These are phyloP conservation scores for Paraphaeosphaeria sporulosa DNA, from an alignment of 2,329 filamentous ascomycete genomes.

Conservation along the genomic window DNA sequence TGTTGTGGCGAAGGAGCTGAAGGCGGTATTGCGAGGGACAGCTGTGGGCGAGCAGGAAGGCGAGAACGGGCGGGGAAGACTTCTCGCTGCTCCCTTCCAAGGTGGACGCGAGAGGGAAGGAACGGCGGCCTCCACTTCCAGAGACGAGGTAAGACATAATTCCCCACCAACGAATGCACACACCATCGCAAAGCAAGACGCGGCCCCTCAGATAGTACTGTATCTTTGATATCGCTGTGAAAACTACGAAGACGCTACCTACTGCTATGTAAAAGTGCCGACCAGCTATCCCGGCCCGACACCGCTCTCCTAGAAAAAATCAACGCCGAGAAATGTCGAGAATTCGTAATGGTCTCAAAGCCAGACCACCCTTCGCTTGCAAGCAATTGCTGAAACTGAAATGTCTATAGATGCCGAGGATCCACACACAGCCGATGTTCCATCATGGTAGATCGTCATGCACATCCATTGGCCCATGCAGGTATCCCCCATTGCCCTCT, in stretches of 20 bases:
- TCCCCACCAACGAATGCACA: no score
- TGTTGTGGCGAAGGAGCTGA: no score
- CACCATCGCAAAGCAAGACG: background rate
- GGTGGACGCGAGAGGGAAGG: no score
- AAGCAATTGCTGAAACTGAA: constrained; percentile 36
- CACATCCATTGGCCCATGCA: constrained; percentile 18
- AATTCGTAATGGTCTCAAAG: background rate
- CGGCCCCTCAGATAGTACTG: background rate
- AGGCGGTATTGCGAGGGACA: no score
- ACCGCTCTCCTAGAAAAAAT: constrained; percentile 10
- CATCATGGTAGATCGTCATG: constrained; percentile 18
- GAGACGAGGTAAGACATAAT: no score
- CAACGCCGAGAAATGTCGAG: constrained; percentile 45
- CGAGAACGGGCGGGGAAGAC: no score
- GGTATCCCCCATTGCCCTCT: constrained; percentile 8
- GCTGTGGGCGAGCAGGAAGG: no score
- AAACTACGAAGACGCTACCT: constrained; percentile 32
- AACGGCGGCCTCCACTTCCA: no score
- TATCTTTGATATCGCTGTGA: constrained; percentile 9
- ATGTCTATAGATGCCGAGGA: constrained; percentile 46
- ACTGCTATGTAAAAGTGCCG: constrained; percentile 36
- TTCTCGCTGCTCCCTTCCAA: no score
- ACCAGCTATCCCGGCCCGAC: constrained; percentile 16
- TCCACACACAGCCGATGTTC: constrained; percentile 8
- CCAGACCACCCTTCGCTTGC: background rate